These are phyloP conservation scores for Ogataea trehaloabstinens DNA, from an alignment of 805 yeast species.

Conservation along the genomic window DNA sequence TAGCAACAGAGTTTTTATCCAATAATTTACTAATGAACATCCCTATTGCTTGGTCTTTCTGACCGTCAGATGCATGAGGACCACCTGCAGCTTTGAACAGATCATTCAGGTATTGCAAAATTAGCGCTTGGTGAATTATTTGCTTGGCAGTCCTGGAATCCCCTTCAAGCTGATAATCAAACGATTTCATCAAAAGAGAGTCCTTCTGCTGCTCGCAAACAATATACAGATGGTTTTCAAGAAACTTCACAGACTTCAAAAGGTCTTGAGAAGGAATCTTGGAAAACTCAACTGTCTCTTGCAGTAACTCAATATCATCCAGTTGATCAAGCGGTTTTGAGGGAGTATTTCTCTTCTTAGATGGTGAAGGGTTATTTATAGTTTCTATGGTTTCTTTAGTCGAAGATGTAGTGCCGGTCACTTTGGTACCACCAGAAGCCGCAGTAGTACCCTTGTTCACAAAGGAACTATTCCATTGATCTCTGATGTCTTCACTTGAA, in stretches of 20 bases:
- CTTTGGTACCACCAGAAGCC: slow-evolving; percentile 16
- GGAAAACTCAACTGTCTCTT: slow-evolving; percentile 67
- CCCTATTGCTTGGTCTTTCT: slow-evolving; percentile 44
- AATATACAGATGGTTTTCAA: slow-evolving; percentile 61
- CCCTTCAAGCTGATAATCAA: slow-evolving; percentile 72
- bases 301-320: slow-evolving; percentile 54
- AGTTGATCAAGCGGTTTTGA: slow-evolving; percentile 34
- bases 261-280: slow-evolving; percentile 50
- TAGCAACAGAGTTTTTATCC: slow-evolving; percentile 57
- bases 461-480: slow-evolving; percentile 87
- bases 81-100: slow-evolving; percentile 29
- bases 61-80: slow-evolving; percentile 14
- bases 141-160: slow-evolving; percentile 54
- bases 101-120: slow-evolving; percentile 60
- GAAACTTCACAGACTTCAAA: slow-evolving; percentile 47
- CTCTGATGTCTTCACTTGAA: slow-evolving; percentile 85
- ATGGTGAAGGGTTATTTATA: slow-evolving; percentile 27
- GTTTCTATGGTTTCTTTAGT: slow-evolving; percentile 28
- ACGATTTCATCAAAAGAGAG: slow-evolving; percentile 88
- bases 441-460: slow-evolving; percentile 49
- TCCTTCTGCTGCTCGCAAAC: slow-evolving; percentile 85
- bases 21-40: slow-evolving; percentile 66
- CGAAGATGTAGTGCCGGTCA: slow-evolving; percentile 15
- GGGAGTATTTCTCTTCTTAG: slow-evolving; percentile 18
- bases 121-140: slow-evolving; percentile 75